Base-by-base conservation (phyloP, 257 asterid species). In the Solanum sejunctum region DNA sequence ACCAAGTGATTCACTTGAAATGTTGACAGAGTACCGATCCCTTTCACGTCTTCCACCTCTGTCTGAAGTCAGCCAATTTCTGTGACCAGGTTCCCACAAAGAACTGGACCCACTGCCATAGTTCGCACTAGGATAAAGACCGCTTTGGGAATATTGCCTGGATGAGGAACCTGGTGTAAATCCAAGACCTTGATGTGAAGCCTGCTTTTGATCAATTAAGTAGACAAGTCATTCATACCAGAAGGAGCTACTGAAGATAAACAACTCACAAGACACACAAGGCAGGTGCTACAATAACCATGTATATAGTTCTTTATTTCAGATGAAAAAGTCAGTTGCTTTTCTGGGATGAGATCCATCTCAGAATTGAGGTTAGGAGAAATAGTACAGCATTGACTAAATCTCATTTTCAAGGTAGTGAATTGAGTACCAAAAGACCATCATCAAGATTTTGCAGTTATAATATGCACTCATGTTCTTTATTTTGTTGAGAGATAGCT, bases 11-110 rank as follows among this genome's bases (percentile, higher is more conserved):
- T 95, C 98, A 23, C 88, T 70, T 63, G 97, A 86, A 80, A 89
- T 86, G 88, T 77, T 88, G 80, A 88, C 83, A 57, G 90, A 80
- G 80, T 91, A 96, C 67, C 92, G 92, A 60, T 93, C 97, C 91
- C 95, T 92, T 63, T 94, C 99, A 71, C 95, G 99, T 84, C 98
- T 91, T 88, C 93, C 98, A 82, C 91, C 91, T 90, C 87, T 97
- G 82, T 91, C 98, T 39, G 85, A 80, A 80, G 89, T 82, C 81
- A 88, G 88, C 84, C 92, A 93, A 87, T 85, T 87, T 87, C 93
- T 90, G 84, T 84, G 90, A 57, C 64, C 84, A 80, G 85, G 69
- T 82, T 88, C 91, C 92, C 92, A 88, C 84, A 84, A 91, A 87
- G 93, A 88, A 90, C 88, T 81, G 69, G 93, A 89, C 47, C 95